Conservation (phyloP, 192 early-diverging fungal species). For the Thamnidium elegans region DNA sequence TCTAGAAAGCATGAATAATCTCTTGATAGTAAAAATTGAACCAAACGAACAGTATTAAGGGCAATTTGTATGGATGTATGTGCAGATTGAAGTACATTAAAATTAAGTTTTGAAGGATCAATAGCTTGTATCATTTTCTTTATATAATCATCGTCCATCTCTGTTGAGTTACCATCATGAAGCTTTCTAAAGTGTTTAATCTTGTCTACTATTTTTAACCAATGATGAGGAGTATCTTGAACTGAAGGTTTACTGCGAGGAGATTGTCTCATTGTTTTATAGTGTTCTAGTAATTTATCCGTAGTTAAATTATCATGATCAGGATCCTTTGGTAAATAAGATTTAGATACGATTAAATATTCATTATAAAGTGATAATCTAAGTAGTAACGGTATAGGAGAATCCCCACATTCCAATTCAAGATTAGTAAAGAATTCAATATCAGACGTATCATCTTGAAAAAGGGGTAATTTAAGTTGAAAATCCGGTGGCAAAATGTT, state of each 20-base stretch:
- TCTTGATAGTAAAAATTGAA: conserved; percentile 10
- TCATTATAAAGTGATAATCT: conserved; percentile 4
- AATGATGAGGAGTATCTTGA: not conserved
- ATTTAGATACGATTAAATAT: conserved; percentile 11
- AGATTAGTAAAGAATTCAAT: not conserved
- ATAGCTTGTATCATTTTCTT: not conserved
- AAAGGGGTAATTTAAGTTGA: conserved; percentile 1
- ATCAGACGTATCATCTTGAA: conserved; percentile 13
- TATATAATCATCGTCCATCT: not conserved
- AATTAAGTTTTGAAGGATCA: not conserved
- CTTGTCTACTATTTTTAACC: not conserved
- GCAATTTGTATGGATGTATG: not conserved
- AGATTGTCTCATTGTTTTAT: not conserved
- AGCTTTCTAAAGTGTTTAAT: not conserved
- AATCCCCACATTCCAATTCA: not conserved
- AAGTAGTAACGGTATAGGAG: not conserved
- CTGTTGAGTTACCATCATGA: not conserved
- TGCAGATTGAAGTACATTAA: not conserved
- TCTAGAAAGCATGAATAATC: conserved; percentile 9
- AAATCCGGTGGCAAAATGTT: conserved; percentile 6
- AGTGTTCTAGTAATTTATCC: not conserved
- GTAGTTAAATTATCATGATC: not conserved
- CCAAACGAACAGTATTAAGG: conserved; percentile 1
- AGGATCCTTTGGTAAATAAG: not conserved
- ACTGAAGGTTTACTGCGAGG: not conserved